Evolutionary conservation across 1,139 yeast genomes (phyloP).

Genomic region (Blastobotrys aristatus): DNA sequence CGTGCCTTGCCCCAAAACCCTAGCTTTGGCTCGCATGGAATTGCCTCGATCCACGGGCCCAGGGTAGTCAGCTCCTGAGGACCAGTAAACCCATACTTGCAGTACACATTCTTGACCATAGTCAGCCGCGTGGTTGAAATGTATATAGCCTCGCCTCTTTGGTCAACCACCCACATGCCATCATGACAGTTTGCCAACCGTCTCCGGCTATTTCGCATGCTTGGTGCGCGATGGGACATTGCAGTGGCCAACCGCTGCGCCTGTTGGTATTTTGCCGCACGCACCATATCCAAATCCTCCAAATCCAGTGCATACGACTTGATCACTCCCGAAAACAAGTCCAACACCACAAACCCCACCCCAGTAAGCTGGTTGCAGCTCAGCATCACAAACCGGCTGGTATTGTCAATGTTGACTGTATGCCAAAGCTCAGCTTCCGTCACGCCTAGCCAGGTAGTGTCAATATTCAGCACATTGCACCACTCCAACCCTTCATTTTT

Average conservation of each 20-base stretch:
- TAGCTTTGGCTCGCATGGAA: neutral
- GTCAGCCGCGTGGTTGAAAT: slow-evolving; percentile 6
- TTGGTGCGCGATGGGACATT: neutral
- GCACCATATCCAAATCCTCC: slow-evolving; percentile 7
- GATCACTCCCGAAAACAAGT: slow-evolving; percentile 3
- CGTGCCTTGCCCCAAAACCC: neutral
- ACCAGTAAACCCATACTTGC: slow-evolving; percentile 3
- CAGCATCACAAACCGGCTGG: slow-evolving; percentile 7
- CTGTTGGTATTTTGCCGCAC: slow-evolving; percentile 7
- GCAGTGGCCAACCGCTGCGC: neutral
- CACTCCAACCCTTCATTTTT: slow-evolving; percentile 1
- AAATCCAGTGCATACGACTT: slow-evolving; percentile 7
- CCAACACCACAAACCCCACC: slow-evolving; percentile 6
- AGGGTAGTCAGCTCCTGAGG: slow-evolving; percentile 4
- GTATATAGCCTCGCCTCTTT: slow-evolving; percentile 4
- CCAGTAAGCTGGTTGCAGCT: slow-evolving; percentile 8
- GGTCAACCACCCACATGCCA: slow-evolving; percentile 14
- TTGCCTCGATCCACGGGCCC: slow-evolving; percentile 11
- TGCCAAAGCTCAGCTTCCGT: slow-evolving; percentile 3
- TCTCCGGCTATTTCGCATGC: slow-evolving; percentile 3
- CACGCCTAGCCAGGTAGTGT: slow-evolving; percentile 4
- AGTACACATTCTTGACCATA: slow-evolving; percentile 9
- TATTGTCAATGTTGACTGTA: slow-evolving; percentile 1
- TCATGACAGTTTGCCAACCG: slow-evolving; percentile 7
- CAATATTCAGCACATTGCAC: slow-evolving; percentile 3